Evolutionary conservation across 2,329 filamentous ascomycete genomes (phyloP).

Genomic region (Penicillium vulpinum): DNA sequence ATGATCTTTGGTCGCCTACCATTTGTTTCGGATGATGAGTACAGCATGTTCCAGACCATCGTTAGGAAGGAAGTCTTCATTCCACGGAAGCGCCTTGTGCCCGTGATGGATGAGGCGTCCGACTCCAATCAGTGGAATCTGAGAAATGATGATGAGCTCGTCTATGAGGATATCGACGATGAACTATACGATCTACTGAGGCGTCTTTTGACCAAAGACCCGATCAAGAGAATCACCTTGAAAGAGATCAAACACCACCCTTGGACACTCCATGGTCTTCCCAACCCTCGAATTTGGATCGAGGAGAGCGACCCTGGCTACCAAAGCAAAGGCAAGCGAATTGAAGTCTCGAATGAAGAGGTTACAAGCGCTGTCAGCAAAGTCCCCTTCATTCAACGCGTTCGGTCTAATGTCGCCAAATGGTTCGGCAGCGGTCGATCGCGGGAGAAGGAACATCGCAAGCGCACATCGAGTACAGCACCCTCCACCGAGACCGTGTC

Average conservation of each 20-base stretch:
- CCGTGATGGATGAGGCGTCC: slow-evolving; percentile 55
- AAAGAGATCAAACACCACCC: slow-evolving; percentile 91
- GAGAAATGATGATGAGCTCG: slow-evolving; percentile 73
- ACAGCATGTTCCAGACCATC: slow-evolving; percentile 86
- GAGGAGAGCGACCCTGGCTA: slow-evolving; percentile 86
- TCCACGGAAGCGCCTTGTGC: slow-evolving; percentile 75
- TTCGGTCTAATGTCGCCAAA: slow-evolving; percentile 73
- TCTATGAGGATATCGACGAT: slow-evolving; percentile 83
- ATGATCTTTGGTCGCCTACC: slow-evolving; percentile 92
- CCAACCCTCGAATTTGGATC: slow-evolving; percentile 77
- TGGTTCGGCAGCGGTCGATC: slow-evolving; percentile 53
- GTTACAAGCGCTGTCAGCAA: slow-evolving; percentile 88
- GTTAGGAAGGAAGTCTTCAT: slow-evolving; percentile 92
- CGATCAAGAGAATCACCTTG: slow-evolving; percentile 81
- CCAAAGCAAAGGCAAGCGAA: slow-evolving; percentile 75
- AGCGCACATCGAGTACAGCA: slow-evolving; percentile 53
- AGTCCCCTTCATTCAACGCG: slow-evolving; percentile 80
- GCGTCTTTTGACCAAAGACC: slow-evolving; percentile 84
- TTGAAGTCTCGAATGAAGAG: slow-evolving; percentile 88
- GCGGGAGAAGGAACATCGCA: slow-evolving; percentile 46
- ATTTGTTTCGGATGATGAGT: slow-evolving; percentile 89
- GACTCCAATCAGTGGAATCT: slow-evolving; percentile 48
- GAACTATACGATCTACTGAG: slow-evolving; percentile 74
- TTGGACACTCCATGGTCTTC: slow-evolving; percentile 80
- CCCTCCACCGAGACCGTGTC: slow-evolving; percentile 56